Evolutionary conservation across 2,329 filamentous ascomycete species (phyloP).

Genomic region (Plenodomus lindquistii): DNA sequence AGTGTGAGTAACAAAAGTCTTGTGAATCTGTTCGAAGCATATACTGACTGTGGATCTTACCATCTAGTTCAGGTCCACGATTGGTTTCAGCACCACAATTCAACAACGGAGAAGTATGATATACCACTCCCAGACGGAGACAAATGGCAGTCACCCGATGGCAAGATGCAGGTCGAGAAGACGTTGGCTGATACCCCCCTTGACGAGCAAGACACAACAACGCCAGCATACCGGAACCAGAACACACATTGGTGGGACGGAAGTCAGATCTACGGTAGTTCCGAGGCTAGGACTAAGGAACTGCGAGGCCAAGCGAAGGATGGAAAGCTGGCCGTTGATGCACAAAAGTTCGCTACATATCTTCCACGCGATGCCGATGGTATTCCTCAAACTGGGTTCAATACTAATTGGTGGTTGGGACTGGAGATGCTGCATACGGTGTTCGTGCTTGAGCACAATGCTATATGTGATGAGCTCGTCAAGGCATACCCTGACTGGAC

Average conservation of each 20-base stretch:
- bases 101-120: slow-evolving; percentile 32
- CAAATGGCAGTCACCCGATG: slow-evolving; percentile 33
- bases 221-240: slow-evolving; percentile 49
- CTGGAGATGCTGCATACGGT: slow-evolving; percentile 54
- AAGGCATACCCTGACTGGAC: slow-evolving; percentile 45
- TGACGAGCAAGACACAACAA: slow-evolving; percentile 42
- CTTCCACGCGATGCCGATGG: slow-evolving; percentile 47
- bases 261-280: slow-evolving; percentile 53
- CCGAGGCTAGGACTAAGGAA: slow-evolving; percentile 41
- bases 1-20: slow-evolving; percentile 27
- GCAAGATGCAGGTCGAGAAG: slow-evolving; percentile 44
- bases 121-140: slow-evolving; percentile 44
- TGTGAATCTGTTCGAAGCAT: no score
- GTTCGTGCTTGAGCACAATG: slow-evolving; percentile 53
- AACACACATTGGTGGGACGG: slow-evolving; percentile 55
- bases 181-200: slow-evolving; percentile 44
- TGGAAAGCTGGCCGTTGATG: slow-evolving; percentile 47
- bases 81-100: slow-evolving; percentile 25
- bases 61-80: slow-evolving; percentile 21
- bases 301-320: slow-evolving; percentile 43
- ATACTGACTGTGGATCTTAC: no score
- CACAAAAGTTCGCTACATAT: slow-evolving; percentile 40
- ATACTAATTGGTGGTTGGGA: slow-evolving; percentile 53
- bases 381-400: slow-evolving; percentile 49
- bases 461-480: slow-evolving; percentile 48